These are phyloP conservation scores for Scheffersomyces stambukii DNA, from an alignment of 1,139 yeast genomes.

Conservation along the genomic window DNA sequence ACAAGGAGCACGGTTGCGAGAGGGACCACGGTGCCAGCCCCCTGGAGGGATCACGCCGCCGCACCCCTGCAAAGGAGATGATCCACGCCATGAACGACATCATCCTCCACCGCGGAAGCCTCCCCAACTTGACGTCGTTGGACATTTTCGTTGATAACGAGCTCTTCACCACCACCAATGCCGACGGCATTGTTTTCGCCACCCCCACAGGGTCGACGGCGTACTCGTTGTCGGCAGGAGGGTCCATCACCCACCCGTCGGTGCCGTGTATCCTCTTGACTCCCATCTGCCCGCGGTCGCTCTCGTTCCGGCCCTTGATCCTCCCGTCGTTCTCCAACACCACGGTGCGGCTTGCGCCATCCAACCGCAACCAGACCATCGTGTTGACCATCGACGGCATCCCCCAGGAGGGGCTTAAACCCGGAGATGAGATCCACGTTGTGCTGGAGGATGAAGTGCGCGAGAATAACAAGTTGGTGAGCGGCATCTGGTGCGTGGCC, in stretches of 20 bases:
- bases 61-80: constrained; percentile 18
- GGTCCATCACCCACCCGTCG: constrained; percentile 85
- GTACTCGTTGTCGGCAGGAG: constrained; percentile 85
- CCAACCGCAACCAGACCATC: constrained; percentile 36
- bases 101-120: constrained; percentile 80
- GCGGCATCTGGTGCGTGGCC: constrained; percentile 90
- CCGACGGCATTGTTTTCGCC: constrained; percentile 81
- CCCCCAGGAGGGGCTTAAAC: constrained; percentile 59
- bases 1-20: constrained; percentile 2
- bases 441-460: constrained; percentile 6
- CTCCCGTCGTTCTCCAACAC: constrained; percentile 73
- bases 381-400: constrained; percentile 79
- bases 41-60: constrained; percentile 2
- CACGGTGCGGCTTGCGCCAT: constrained; percentile 58
- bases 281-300: constrained; percentile 86
- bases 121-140: constrained; percentile 79
- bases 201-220: constrained; percentile 98
- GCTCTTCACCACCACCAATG: constrained; percentile 82
- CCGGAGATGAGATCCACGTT: constrained; percentile 79
- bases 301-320: constrained; percentile 81
- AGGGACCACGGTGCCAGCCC: not conserved
- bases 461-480: constrained; percentile 38
- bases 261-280: constrained; percentile 80
- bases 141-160: constrained; percentile 81
- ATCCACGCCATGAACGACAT: constrained; percentile 90